A percentile compares a stretch with the other conserved stretches of the same genome.
Evolutionary conservation across 192 early-diverging fungal species (phyloP).

Genomic region (Linnemannia elongata): DNA sequence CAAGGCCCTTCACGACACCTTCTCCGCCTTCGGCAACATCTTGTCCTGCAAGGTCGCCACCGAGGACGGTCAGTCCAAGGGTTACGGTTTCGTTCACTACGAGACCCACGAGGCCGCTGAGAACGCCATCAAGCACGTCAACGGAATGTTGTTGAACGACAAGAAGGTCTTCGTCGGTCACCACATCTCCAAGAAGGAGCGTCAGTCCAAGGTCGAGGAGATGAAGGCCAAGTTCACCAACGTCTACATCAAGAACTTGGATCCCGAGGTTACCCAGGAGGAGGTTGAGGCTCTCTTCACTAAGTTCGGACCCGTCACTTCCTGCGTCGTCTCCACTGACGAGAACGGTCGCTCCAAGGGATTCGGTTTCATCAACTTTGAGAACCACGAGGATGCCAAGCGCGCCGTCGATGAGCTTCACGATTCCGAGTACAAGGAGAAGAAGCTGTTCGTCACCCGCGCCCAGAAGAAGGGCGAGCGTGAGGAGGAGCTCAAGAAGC

Average conservation of each 20-base stretch:
- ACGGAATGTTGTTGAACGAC: conserved; percentile 99
- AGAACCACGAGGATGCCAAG: conserved; percentile 89
- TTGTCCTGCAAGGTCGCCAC: conserved; percentile 97
- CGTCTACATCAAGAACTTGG: conserved; percentile 98
- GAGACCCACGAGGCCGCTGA: conserved; percentile 95
- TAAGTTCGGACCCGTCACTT: conserved; percentile 86
- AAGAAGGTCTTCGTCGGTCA: conserved; percentile 96
- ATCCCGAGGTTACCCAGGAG: conserved; percentile 82
- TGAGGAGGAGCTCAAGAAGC: conserved; percentile 94
- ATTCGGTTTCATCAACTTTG: conserved; percentile 99
- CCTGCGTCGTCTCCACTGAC: conserved; percentile 80
- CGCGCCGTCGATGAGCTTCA: conserved; percentile 93
- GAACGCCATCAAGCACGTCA: conserved; percentile 96
- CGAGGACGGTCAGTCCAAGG: conserved; percentile 88
- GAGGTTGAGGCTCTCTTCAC: conserved; percentile 85
- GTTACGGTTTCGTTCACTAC: conserved; percentile 99
- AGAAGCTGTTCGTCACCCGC: conserved; percentile 94
- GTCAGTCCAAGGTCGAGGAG: conserved; percentile 91
- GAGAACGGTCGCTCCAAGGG: conserved; percentile 89
- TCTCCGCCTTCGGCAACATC: conserved; percentile 97
- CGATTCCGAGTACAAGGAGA: conserved; percentile 91
- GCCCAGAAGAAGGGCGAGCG: conserved; percentile 99
- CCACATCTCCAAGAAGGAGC: conserved; percentile 94
- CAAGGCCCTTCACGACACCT: conserved; percentile 97
- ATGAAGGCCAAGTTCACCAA: conserved; percentile 95